Conservation (phyloP, 148 eudicot species). For the Silene latifolia region DNA sequence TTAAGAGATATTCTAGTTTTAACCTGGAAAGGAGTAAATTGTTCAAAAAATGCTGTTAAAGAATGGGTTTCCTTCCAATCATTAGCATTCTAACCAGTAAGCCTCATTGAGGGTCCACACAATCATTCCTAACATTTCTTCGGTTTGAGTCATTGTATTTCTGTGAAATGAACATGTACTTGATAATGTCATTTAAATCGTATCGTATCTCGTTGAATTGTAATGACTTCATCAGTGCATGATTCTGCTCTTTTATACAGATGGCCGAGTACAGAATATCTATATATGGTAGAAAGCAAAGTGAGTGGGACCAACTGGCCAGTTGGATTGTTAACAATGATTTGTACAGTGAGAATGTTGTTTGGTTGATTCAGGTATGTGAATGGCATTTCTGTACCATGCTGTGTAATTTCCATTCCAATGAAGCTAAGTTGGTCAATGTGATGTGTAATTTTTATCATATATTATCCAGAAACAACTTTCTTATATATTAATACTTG, state of each 20-base stretch:
- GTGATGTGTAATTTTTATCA: neutral
- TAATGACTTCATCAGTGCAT: neutral
- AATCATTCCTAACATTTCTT: neutral
- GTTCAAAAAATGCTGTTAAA: neutral
- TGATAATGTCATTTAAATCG: neutral
- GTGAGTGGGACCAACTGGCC: slow-evolving; percentile 97
- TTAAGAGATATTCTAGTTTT: neutral
- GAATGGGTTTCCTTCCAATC: neutral
- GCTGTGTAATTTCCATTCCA: neutral
- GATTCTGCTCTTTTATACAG: slow-evolving; percentile 41
- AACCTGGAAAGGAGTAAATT: no score
- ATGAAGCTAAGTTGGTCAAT: neutral
- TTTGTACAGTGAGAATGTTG: slow-evolving; percentile 92
- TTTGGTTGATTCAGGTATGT: slow-evolving; percentile 93
- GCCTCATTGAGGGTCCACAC: neutral
- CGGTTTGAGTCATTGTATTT: neutral
- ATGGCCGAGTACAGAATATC: slow-evolving; percentile 99
- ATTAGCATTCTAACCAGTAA: neutral
- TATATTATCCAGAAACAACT: neutral
- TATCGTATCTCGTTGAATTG: neutral
- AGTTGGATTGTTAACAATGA: slow-evolving; percentile 98
- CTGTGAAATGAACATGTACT: neutral
- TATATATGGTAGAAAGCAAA: slow-evolving; percentile 93
- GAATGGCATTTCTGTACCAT: neutral
- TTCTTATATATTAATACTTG: no score